Evolutionary conservation across 305 asterid species (phyloP), one percentile per base, ranked within the genome.

Genomic region (Fraxinus sp.): DNA sequence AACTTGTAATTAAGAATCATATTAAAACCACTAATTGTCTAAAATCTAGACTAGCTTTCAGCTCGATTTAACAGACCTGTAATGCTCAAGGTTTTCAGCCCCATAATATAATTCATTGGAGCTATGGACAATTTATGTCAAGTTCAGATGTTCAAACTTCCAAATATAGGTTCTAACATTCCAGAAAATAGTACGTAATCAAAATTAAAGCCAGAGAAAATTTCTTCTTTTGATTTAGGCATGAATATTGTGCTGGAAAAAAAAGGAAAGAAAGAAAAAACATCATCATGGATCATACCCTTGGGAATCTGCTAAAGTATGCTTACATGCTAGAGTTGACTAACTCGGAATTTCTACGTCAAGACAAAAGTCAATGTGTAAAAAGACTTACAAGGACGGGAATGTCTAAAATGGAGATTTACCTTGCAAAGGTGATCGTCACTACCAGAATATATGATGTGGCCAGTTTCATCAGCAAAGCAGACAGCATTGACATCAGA

Each of bases 401-500:
- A 70, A 30, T 70, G 22, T 37, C 32, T 22, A 52, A 20, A 20
- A 39, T 33, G 79, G 24, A 78, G 85, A 66, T 82, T 86, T 92
- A 93, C 99, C 89, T 96, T 96, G 89, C 99, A 96, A 36, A 96
- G 94, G 88, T 85, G 84, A 86, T 96, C 99, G 28, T 96, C 99
- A 36, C 99, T 96, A 85, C 99, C 99, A 18, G 99, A 96, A 87
- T 93, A 96, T 80, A 96, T 91, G 83, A 96, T 84, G 85, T 96
- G 94, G 73, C 99, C 98, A 68, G 91, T 91, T 86, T 94, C 99
- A 81, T 96, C 99, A 24, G 97, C 99, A 88, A 94, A 96, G 91
- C 99, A 96, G 57, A 96, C 99, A 79, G 98, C 90, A 89, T 96
- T 96, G 73, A 96, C 98, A 91, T 96, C 99, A 85, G 93, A 88